Percentiles rank a stretch among this genome's conserved stretches.
Evolutionary conservation across 345 rosid species (phyloP).

Genomic region (Syzygium aromaticum): DNA sequence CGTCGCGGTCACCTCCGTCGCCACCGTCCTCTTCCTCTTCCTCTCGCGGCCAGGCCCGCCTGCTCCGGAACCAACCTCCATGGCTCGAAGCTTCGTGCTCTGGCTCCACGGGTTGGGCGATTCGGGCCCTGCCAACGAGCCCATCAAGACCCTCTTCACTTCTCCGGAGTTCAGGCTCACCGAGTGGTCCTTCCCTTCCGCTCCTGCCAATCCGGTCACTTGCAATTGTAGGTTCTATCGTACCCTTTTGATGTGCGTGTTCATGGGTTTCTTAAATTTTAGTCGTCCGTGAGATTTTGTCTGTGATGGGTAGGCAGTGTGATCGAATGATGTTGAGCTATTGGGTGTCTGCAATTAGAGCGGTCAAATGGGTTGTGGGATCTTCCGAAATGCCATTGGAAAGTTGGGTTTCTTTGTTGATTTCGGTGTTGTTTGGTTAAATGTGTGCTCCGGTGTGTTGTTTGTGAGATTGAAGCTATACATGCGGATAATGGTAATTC

Average conservation of each 20-base stretch:
- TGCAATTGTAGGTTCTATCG: slow-evolving; percentile 46
- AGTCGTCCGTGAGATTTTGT: not conserved
- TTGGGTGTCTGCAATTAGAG: not conserved
- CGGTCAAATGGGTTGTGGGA: not conserved
- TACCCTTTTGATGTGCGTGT: not conserved
- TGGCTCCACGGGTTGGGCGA: slow-evolving; percentile 93
- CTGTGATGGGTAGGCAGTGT: not conserved
- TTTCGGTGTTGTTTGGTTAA: not conserved
- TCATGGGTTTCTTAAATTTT: not conserved
- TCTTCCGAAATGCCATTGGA: not conserved
- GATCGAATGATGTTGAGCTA: not conserved
- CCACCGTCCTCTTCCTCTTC: slow-evolving; percentile 24
- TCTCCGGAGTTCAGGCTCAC: slow-evolving; percentile 46
- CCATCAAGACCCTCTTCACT: slow-evolving; percentile 57
- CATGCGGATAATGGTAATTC: not conserved
- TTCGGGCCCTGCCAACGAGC: slow-evolving; percentile 88
- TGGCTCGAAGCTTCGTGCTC: slow-evolving; percentile 56
- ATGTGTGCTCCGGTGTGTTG: not conserved
- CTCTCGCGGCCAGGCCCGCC: slow-evolving; percentile 18
- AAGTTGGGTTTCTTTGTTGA: not conserved
- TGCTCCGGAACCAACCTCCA: slow-evolving; percentile 9
- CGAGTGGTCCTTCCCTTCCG: slow-evolving; percentile 84
- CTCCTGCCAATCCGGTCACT: slow-evolving; percentile 59
- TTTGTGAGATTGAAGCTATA: not conserved
- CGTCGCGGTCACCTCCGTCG: slow-evolving; percentile 6